These are phyloP conservation scores for Coix lacrymajobi DNA, from an alignment of 176 grass and related monocot species.

Conservation along the genomic window DNA sequence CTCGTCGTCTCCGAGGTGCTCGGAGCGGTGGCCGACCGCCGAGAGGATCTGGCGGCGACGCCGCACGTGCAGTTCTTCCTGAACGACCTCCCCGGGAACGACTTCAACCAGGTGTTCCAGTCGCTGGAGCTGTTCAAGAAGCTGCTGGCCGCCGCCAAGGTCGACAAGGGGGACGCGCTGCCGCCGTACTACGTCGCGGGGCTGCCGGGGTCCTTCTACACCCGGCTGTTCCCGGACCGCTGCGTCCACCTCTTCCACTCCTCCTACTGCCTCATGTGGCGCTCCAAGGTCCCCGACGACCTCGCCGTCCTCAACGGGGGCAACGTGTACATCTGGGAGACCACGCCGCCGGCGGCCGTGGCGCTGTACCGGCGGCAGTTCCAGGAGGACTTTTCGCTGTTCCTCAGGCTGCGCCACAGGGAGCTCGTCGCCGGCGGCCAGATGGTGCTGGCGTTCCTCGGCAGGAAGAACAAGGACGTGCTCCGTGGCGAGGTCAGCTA, in stretches of 20 bases:
- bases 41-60: not conserved
- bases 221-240: conserved; percentile 42
- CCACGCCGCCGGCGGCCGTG: conserved; percentile 26
- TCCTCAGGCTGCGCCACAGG: conserved; percentile 27
- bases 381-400: conserved; percentile 40
- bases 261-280: conserved; percentile 53
- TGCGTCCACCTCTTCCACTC: conserved; percentile 71
- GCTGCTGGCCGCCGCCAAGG: not conserved
- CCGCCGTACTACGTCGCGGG: conserved; percentile 46
- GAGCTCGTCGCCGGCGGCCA: conserved; percentile 36
- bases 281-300: conserved; percentile 55
- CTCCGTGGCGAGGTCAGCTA: conserved; percentile 18
- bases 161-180: not conserved
- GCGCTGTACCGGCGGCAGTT: conserved; percentile 32
- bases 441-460: conserved; percentile 44
- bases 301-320: conserved; percentile 29
- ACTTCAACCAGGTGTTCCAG: conserved; percentile 61
- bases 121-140: conserved; percentile 24
- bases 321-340: conserved; percentile 46
- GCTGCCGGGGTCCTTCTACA: conserved; percentile 59
- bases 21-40: not conserved
- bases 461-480: conserved; percentile 28
- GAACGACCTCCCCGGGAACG: conserved; percentile 64
- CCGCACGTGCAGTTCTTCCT: conserved; percentile 57
- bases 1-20: conserved; percentile 47